phyloP scores from a whole-genome alignment of 495 filamentous ascomycete genomes.

The Aspergillus leporis region DNA sequence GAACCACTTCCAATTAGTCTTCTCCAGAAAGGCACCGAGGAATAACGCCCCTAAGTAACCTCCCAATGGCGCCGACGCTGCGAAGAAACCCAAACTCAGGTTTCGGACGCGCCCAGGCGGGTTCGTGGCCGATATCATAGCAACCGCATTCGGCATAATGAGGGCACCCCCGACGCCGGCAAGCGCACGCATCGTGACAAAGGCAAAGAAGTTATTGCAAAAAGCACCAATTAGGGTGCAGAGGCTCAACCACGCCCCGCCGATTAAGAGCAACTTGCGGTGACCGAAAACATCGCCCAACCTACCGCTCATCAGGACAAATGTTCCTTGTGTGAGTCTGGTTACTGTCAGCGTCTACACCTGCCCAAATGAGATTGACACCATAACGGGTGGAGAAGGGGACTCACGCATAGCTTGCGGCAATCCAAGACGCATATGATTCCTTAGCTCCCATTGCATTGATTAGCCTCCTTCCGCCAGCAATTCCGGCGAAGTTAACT shows the following conservation, averaged over 20 bases:
- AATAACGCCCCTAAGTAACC: slow-evolving; percentile 46
- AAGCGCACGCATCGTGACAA: slow-evolving; percentile 27
- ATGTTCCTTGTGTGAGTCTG: slow-evolving; percentile 50
- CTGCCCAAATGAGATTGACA: too few species aligned
- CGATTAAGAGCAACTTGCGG: slow-evolving; percentile 42
- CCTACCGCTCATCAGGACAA: slow-evolving; percentile 49
- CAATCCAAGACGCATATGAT: slow-evolving; percentile 32
- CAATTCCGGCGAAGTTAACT: slow-evolving; percentile 32
- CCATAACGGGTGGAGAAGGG: background rate
- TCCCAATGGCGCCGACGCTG: slow-evolving; percentile 49
- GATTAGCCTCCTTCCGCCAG: slow-evolving; percentile 30
- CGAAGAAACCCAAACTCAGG: slow-evolving; percentile 51
- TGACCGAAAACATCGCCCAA: slow-evolving; percentile 53
- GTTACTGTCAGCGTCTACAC: background rate
- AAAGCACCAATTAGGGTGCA: slow-evolving; percentile 43
- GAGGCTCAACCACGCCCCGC: slow-evolving; percentile 37
- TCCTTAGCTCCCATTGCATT: slow-evolving; percentile 23
- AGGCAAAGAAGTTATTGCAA: slow-evolving; percentile 41
- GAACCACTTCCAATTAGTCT: slow-evolving; percentile 48
- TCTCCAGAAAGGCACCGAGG: slow-evolving; percentile 42
- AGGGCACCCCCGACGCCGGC: slow-evolving; percentile 16
- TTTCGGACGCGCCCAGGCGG: slow-evolving; percentile 36
- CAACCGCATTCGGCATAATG: slow-evolving; percentile 22
- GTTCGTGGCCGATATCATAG: slow-evolving; percentile 20
- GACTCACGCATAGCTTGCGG: slow-evolving; percentile 32